Evolutionary conservation across 2,329 filamentous ascomycete genomes (phyloP).

Genomic region (Talaromyces marneffei): DNA sequence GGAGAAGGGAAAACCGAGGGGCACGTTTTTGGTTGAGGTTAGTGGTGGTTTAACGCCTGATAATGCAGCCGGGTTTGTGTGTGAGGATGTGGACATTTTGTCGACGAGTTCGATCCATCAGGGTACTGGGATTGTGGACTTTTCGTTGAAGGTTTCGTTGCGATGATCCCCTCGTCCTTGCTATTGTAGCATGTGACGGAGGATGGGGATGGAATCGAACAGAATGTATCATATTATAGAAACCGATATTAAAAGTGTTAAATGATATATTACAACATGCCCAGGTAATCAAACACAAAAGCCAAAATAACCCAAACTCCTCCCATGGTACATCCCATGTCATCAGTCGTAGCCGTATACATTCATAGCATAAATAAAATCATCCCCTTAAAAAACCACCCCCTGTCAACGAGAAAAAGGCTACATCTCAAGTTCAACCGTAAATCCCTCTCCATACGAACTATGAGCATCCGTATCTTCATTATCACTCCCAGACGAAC

Average conservation of each 20-base stretch:
- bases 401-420: background rate
- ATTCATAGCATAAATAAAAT: background rate
- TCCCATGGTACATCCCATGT: background rate
- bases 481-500: conserved; percentile 13
- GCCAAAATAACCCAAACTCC: background rate
- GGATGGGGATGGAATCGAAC: background rate
- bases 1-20: conserved; percentile 57
- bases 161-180: conserved; percentile 16
- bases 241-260: background rate
- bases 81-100: conserved; percentile 82
- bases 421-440: conserved; percentile 35
- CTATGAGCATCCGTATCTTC: conserved; percentile 28
- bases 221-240: conserved; percentile 8
- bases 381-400: background rate
- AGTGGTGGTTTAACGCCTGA: conserved; percentile 81
- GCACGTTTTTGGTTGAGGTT: conserved; percentile 78
- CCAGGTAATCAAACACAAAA: background rate
- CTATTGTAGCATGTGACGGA: background rate
- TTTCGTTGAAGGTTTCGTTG: conserved; percentile 77
- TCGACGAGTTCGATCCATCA: conserved; percentile 97
- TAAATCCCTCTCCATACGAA: conserved; percentile 34
- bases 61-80: conserved; percentile 72
- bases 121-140: conserved; percentile 88
- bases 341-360: conserved; percentile 15
- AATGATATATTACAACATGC: conserved; percentile 4